These are phyloP conservation scores for Phytophthora gonapodyides DNA, from an alignment of 352 stramenopile genomes.

Conservation along the genomic window DNA sequence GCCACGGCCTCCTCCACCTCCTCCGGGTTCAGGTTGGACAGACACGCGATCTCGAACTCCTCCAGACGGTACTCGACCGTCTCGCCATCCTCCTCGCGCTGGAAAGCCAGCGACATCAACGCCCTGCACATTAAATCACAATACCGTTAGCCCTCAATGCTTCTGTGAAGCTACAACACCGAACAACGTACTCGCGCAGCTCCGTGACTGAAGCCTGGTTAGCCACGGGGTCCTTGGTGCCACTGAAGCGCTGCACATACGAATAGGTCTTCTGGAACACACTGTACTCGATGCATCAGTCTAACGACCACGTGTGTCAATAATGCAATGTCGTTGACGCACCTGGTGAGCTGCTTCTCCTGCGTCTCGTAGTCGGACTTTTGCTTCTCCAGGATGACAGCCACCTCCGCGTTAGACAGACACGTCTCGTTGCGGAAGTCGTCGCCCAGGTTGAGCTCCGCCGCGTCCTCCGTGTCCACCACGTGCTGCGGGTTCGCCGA, in stretches of 20 bases:
- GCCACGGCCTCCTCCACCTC: conserved; percentile 89
- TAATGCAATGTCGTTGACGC: conserved; percentile 13
- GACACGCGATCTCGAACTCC: conserved; percentile 90
- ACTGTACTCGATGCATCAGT: conserved; percentile 28
- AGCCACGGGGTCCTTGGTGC: conserved; percentile 90
- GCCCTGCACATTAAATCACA: conserved; percentile 45
- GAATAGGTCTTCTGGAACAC: conserved; percentile 93
- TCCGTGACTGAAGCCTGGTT: conserved; percentile 91
- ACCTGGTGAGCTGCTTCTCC: conserved; percentile 90
- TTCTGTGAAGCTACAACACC: background rate
- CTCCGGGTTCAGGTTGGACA: conserved; percentile 91
- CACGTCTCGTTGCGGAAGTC: conserved; percentile 91
- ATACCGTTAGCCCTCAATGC: background rate
- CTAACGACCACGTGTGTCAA: background rate
- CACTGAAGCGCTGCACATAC: conserved; percentile 91
- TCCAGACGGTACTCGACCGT: conserved; percentile 81
- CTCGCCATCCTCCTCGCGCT: conserved; percentile 73
- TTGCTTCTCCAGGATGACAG: conserved; percentile 91
- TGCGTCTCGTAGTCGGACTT: conserved; percentile 92
- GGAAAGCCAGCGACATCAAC: conserved; percentile 86
- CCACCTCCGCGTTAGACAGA: conserved; percentile 89
- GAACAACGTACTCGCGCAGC: conserved; percentile 74
- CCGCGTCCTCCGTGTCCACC: conserved; percentile 90
- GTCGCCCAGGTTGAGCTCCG: conserved; percentile 87
- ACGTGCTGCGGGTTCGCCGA: conserved; percentile 86